Percentiles rank a stretch among this genome's conserved stretches.
Evolutionary conservation across 169 alveolate genomes (phyloP).

Genomic region (Theileria sp.): DNA sequence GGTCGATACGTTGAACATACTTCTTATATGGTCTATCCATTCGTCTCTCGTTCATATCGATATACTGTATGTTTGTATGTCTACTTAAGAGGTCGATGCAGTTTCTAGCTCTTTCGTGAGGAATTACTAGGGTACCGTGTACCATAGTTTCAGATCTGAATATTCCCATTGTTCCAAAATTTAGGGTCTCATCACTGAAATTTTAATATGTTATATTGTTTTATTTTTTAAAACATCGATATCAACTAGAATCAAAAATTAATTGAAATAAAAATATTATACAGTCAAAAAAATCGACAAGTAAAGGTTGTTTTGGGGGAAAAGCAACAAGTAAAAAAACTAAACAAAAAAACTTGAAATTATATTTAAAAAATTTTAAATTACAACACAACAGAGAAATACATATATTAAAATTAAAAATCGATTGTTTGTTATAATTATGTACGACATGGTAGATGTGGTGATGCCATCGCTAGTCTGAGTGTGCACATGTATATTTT

Average conservation of each 20-base stretch:
- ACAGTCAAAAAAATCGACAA: not conserved
- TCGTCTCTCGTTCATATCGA: constrained; percentile 83
- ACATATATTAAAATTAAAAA: not conserved
- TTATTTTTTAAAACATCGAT: not conserved
- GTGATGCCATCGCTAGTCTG: not conserved
- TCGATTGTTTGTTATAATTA: not conserved
- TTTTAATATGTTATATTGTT: not conserved
- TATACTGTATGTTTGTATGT: constrained; percentile 81
- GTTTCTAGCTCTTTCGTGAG: constrained; percentile 87
- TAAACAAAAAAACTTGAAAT: not conserved
- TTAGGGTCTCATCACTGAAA: not conserved
- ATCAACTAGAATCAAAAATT: not conserved
- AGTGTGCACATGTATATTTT: not conserved
- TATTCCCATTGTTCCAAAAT: constrained; percentile 49
- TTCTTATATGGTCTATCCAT: constrained; percentile 86
- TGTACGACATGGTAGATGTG: not conserved
- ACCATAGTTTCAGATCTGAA: constrained; percentile 83
- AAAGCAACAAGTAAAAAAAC: not conserved
- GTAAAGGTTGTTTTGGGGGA: not conserved
- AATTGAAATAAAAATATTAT: no score
- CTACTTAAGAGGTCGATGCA: constrained; percentile 85
- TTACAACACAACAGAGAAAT: not conserved
- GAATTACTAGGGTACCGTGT: constrained; percentile 90
- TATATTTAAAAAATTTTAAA: no score
- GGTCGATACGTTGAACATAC: constrained; percentile 88